Conservation (phyloP, 2,329 filamentous ascomycete species). For the Gyromitra esculenta region DNA sequence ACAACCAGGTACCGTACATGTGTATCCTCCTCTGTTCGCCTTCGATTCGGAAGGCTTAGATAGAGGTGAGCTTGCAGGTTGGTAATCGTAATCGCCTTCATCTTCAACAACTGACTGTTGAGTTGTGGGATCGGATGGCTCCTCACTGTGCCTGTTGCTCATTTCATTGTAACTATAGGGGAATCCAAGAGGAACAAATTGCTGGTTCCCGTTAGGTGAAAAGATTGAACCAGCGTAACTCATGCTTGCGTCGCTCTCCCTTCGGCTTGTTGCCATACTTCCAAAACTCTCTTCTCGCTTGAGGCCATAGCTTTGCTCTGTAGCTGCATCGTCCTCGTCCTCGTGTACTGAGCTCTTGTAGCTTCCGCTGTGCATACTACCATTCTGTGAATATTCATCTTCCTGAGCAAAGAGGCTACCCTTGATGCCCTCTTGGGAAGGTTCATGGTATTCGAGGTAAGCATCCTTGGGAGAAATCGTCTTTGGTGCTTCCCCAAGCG, state of each 20-base stretch:
- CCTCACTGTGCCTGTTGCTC: slow-evolving; percentile 29
- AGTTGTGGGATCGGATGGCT: slow-evolving; percentile 33
- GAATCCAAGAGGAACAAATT: slow-evolving; percentile 56
- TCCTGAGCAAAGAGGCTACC: slow-evolving; percentile 76
- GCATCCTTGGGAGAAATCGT: slow-evolving; percentile 97
- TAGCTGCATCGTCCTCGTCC: slow-evolving; percentile 58
- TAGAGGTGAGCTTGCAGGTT: slow-evolving; percentile 60
- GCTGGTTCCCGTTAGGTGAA: slow-evolving; percentile 59
- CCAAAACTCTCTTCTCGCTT: slow-evolving; percentile 62
- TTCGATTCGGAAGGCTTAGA: slow-evolving; percentile 71
- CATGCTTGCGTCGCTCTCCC: slow-evolving; percentile 58
- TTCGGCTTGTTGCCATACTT: slow-evolving; percentile 62
- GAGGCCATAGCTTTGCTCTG: slow-evolving; percentile 50
- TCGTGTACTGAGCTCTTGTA: slow-evolving; percentile 58
- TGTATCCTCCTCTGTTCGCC: slow-evolving; percentile 88
- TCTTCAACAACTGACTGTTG: slow-evolving; percentile 40
- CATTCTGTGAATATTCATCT: slow-evolving; percentile 60
- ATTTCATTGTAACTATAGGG: slow-evolving; percentile 34
- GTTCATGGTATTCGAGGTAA: slow-evolving; percentile 82
- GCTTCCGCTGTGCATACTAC: slow-evolving; percentile 60
- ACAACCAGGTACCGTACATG: slow-evolving; percentile 94
- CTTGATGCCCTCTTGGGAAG: slow-evolving; percentile 71
- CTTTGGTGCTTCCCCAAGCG: slow-evolving; percentile 67
- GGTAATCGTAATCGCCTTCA: slow-evolving; percentile 51
- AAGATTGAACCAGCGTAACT: slow-evolving; percentile 38